Evolutionary conservation across 1,284 basidiomycete genomes (phyloP).

Genomic region (Ustilago sp.): DNA sequence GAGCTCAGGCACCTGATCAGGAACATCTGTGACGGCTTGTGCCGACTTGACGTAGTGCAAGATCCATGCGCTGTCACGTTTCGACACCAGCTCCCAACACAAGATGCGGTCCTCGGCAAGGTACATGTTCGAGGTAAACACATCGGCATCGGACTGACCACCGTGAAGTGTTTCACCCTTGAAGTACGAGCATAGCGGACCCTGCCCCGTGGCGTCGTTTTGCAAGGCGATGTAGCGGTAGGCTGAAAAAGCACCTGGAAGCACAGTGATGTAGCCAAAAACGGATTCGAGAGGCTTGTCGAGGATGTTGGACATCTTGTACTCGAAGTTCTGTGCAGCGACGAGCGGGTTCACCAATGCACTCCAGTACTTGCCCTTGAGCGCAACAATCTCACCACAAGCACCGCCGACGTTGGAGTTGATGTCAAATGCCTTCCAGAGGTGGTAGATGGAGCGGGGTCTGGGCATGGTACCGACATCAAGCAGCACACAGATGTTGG

Average conservation of each 20-base stretch:
- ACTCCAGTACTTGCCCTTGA: slow-evolving; percentile 80
- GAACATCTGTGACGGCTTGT: slow-evolving; percentile 66
- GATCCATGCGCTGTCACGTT: slow-evolving; percentile 70
- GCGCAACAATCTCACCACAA: slow-evolving; percentile 93
- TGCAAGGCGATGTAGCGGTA: slow-evolving; percentile 83
- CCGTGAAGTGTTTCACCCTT: slow-evolving; percentile 80
- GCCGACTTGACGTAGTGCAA: slow-evolving; percentile 67
- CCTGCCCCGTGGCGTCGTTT: slow-evolving; percentile 84
- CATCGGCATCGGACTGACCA: slow-evolving; percentile 61
- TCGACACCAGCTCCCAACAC: slow-evolving; percentile 66
- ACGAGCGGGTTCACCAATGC: slow-evolving; percentile 78
- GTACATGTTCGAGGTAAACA: slow-evolving; percentile 68
- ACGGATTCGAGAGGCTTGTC: slow-evolving; percentile 75
- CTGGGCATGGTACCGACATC: slow-evolving; percentile 92
- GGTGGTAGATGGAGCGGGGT: slow-evolving; percentile 79
- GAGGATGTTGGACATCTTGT: slow-evolving; percentile 67
- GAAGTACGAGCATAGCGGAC: slow-evolving; percentile 93
- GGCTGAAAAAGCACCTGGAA: slow-evolving; percentile 93
- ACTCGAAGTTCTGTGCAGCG: slow-evolving; percentile 72
- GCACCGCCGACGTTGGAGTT: slow-evolving; percentile 96
- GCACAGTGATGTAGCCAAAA: slow-evolving; percentile 92
- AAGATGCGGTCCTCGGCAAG: slow-evolving; percentile 67
- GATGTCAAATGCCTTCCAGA: slow-evolving; percentile 97
- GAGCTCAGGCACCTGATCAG: slow-evolving; percentile 63
- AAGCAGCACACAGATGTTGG: slow-evolving; percentile 91